phyloP scores from a whole-genome alignment of 306 rosid species.

The Coriaria nepalensis region DNA sequence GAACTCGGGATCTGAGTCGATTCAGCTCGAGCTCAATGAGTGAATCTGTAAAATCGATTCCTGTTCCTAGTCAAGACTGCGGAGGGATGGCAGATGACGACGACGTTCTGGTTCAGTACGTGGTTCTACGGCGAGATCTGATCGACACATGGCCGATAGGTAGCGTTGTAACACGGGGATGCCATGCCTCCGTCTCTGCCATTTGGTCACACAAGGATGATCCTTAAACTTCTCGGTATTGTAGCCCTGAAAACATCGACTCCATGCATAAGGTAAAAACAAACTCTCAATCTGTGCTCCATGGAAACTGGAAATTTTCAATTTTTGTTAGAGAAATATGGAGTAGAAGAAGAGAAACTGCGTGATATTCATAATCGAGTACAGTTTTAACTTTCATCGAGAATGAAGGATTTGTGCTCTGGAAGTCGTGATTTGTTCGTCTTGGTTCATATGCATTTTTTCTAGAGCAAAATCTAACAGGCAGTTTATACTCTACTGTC shows the following conservation, averaged over 20 bases:
- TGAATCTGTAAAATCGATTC: conserved; percentile 24
- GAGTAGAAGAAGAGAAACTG: neutral
- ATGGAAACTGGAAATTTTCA: neutral
- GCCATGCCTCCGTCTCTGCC: conserved; percentile 83
- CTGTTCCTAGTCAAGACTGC: conserved; percentile 3
- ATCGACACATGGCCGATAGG: conserved; percentile 82
- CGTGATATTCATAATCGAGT: too few relatives aligned
- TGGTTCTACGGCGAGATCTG: conserved; percentile 89
- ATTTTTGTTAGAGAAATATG: neutral
- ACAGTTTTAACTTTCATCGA: too few relatives aligned
- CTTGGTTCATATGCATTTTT: too few relatives aligned
- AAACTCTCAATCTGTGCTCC: neutral
- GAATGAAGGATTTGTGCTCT: too few relatives aligned
- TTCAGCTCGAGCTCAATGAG: conserved; percentile 47
- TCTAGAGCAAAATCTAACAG: too few relatives aligned
- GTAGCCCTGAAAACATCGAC: conserved; percentile 60
- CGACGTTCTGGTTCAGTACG: conserved; percentile 62
- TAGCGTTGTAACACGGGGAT: conserved; percentile 74
- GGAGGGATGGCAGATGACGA: conserved; percentile 16
- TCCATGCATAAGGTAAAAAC: conserved; percentile 63
- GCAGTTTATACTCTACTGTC: too few relatives aligned
- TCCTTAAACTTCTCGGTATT: conserved; percentile 43
- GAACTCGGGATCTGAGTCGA: conserved; percentile 18
- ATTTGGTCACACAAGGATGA: conserved; percentile 63
- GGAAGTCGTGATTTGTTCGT: too few relatives aligned